Evolutionary conservation across 345 rosid species (phyloP).

Genomic region (Noccaea caerulescens): DNA sequence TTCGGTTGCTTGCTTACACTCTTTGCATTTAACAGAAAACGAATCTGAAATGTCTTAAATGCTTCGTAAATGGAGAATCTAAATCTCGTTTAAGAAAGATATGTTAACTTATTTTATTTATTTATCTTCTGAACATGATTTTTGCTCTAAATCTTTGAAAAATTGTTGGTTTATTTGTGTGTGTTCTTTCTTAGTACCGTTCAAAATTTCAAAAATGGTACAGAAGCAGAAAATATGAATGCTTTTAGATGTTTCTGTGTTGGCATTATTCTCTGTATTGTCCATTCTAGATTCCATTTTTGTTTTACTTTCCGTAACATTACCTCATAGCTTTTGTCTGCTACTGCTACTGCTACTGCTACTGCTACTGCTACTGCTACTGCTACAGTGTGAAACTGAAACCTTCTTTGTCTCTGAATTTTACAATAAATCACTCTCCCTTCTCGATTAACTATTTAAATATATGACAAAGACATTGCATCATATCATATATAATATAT

Average conservation of each 20-base stretch:
- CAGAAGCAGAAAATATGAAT: background rate
- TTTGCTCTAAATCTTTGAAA: conserved; percentile 5
- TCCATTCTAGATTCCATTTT: conserved; percentile 28
- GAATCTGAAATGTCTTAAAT: conserved; percentile 36
- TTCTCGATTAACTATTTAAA: conserved; percentile 1
- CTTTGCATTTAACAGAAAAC: conserved; percentile 12
- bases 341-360: conserved; percentile 31
- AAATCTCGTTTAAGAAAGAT: conserved; percentile 15
- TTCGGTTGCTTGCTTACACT: conserved; percentile 33
- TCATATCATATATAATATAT: no score
- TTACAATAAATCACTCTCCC: conserved; percentile 17
- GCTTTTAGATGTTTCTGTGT: conserved; percentile 37
- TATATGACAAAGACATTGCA: conserved; percentile 9
- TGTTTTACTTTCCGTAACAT: conserved; percentile 28
- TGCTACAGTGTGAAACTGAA: conserved; percentile 21
- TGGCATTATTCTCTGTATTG: conserved; percentile 32
- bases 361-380: conserved; percentile 32
- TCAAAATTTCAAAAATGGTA: conserved; percentile 33
- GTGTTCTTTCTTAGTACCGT: background rate
- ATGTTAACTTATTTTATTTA: background rate
- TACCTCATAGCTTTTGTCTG: conserved; percentile 35
- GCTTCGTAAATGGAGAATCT: conserved; percentile 9
- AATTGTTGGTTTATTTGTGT: conserved; percentile 14
- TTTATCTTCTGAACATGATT: background rate
- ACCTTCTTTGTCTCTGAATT: conserved; percentile 26